phyloP scores from a whole-genome alignment of 345 rosid genomes.

The Turritis glabra region DNA sequence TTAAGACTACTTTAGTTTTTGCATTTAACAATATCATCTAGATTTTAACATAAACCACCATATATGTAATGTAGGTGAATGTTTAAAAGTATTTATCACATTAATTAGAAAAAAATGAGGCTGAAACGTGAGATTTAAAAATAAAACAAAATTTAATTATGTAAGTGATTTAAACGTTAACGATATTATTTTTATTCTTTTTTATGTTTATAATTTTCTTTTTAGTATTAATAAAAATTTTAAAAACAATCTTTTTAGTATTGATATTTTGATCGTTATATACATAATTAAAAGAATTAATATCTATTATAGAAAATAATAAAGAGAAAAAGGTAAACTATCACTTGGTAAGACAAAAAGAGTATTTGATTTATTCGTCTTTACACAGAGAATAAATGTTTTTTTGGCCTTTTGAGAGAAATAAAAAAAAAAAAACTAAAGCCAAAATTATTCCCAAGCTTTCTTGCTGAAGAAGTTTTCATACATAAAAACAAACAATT shows the following conservation, averaged over 20 bases:
- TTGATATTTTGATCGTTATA: too few species aligned
- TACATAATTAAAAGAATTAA: too few species aligned
- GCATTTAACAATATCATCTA: background rate
- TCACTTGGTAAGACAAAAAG: background rate
- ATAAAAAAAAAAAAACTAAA: background rate
- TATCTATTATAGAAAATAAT: too few species aligned
- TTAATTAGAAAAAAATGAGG: background rate
- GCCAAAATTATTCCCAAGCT: constrained; percentile 21
- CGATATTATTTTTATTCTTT: background rate
- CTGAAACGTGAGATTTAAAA: background rate
- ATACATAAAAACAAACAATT: background rate
- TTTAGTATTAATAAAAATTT: background rate
- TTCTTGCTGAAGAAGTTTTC: constrained; percentile 33
- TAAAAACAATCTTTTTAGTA: too few species aligned
- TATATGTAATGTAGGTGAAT: background rate
- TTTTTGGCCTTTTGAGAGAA: background rate
- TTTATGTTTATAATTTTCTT: background rate
- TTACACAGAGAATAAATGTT: constrained; percentile 13
- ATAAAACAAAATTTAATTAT: background rate
- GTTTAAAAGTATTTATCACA: background rate
- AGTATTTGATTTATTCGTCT: constrained; percentile 16
- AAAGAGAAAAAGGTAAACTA: background rate
- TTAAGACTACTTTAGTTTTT: background rate
- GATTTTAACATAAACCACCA: background rate
- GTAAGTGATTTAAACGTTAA: background rate